Percentiles rank a stretch among this genome's conserved stretches.
phyloP scores from a whole-genome alignment of 768 basidiomycete species.

The Phanerochaete carnosa region DNA sequence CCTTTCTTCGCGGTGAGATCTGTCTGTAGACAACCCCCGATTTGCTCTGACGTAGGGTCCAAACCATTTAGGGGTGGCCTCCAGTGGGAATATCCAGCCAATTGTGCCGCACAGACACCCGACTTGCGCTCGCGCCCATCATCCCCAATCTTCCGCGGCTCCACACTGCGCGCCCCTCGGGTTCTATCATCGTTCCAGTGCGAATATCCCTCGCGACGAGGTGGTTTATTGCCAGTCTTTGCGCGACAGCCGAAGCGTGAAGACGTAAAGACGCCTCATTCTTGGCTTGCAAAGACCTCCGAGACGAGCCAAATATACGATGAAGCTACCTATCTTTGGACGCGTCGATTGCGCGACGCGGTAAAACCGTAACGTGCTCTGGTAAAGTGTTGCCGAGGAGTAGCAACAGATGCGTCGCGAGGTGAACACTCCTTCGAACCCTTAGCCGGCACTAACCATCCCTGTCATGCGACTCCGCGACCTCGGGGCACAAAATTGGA shows the following conservation, averaged over 20 bases:
- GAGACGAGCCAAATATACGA: no score
- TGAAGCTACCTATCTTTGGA: no score
- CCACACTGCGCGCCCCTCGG: not conserved
- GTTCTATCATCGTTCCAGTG: not conserved
- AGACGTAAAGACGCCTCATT: no score
- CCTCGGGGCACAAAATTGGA: not conserved
- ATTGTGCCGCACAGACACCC: not conserved
- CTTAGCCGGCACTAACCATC: not conserved
- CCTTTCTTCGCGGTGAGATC: no score
- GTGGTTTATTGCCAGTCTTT: no score
- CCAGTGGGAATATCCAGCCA: not conserved
- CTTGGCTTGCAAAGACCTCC: no score
- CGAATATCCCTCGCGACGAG: no score
- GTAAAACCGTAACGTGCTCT: not conserved
- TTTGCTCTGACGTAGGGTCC: not conserved
- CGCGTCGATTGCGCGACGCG: not conserved
- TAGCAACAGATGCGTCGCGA: not conserved
- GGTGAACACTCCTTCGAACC: not conserved
- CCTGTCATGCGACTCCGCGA: not conserved
- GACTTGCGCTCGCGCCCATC: not conserved
- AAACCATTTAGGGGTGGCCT: not conserved
- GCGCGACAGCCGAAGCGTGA: no score
- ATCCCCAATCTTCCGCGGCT: not conserved
- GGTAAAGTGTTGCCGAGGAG: not conserved
- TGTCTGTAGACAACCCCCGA: no score